Base-by-base conservation (phyloP, 169 alveolate species). In the Toxoplasma gondii region DNA sequence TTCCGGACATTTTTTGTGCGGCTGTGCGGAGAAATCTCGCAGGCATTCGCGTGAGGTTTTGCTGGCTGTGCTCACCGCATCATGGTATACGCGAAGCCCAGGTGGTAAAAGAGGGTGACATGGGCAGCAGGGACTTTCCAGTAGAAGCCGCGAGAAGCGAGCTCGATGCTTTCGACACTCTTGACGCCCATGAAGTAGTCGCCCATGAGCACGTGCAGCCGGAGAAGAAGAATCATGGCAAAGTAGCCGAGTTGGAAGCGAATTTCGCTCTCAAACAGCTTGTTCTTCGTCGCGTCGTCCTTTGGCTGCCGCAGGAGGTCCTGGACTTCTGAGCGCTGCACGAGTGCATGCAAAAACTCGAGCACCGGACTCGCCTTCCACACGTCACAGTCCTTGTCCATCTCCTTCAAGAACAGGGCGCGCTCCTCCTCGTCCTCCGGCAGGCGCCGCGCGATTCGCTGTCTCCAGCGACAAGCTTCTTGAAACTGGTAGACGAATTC, bases 61-160 rank as follows among this genome's bases (percentile, higher is more conserved):
- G 4, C 58, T 49, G 58, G 12, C 4, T 49, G 58, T 22, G 45
- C 84, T 27, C 43, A 87, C 94, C 78, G 2, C 83, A 97, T 88
- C 98, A 97, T 97, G 97, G 97, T 96, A 92, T 97, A 97, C 43
- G 97, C 95, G 91, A 97, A 97, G 1, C 97, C 98, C 69, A 97
- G 91, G 92, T 97, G 95, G 93, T 97, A 97, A 70, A 96, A 93
- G 36, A 97, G 88, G 53, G 97, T 96, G 12, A 96, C 96, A 90
- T 97, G 97, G 93, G 98, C 96, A 39, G 98, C 94, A 22, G 98
- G 98, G 5, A 97, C 98, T 93, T 96, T 96, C 98, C 98, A 96
- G 95, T 97, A 97, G 86, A 96, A 78, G 78, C 95, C 94, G 84
- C 96, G 95, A 69, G 97, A 95, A 41, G 97, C 86, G 24, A 97